Percentiles rank a stretch among this genome's conserved stretches.
phyloP scores from a whole-genome alignment of 192 early-diverging fungal species.

The Chytriomyces sp. region DNA sequence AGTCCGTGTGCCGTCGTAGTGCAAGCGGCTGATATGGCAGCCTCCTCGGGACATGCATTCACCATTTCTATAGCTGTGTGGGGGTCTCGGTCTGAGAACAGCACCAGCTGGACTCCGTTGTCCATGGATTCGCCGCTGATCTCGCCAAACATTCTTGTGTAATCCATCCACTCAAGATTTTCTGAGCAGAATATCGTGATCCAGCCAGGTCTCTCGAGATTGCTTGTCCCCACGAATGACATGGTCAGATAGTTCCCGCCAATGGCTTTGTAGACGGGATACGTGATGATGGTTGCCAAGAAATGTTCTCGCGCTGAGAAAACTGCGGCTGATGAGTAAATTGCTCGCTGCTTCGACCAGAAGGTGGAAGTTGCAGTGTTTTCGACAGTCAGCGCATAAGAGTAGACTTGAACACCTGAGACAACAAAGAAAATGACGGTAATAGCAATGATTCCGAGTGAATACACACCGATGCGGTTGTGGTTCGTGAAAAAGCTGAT shows the following conservation, averaged over 20 bases:
- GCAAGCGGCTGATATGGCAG: constrained; percentile 36
- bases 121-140: constrained; percentile 2
- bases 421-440: constrained; percentile 12
- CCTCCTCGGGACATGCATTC: constrained; percentile 34
- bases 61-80: constrained; percentile 27
- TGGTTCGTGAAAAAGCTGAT: constrained; percentile 12
- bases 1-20: constrained; percentile 33
- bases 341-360: constrained; percentile 20
- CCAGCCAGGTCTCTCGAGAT: not conserved
- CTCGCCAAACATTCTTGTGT: constrained; percentile 23
- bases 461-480: constrained; percentile 10
- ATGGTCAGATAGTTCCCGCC: not conserved
- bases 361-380: constrained; percentile 23
- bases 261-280: not conserved
- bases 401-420: not conserved
- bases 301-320: constrained; percentile 7
- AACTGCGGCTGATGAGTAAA: constrained; percentile 22
- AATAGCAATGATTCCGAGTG: not conserved
- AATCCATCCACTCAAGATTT: constrained; percentile 15
- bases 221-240: not conserved
- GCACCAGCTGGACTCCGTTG: constrained; percentile 1
- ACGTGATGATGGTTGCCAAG: not conserved
- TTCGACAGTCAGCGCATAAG: constrained; percentile 3
- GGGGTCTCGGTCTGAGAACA: not conserved
- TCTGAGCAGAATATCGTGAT: not conserved